Evolutionary conservation across 2,329 filamentous ascomycete genomes (phyloP).

Genomic region (Dactylonectria macrodidyma): DNA sequence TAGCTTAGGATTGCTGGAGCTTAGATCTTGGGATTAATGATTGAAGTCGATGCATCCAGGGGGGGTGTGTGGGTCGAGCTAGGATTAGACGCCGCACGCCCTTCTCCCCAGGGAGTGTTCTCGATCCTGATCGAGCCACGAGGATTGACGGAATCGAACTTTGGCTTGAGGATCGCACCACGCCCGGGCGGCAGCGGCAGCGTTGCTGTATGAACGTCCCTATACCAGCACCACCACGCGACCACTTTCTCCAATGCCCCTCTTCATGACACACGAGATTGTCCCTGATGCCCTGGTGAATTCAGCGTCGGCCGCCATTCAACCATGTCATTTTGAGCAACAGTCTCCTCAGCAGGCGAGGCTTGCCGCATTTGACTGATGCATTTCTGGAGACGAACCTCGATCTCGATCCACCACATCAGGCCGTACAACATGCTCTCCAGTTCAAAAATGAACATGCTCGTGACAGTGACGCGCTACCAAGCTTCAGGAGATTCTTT

Average conservation of each 20-base stretch:
- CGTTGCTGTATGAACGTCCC: conserved; percentile 30
- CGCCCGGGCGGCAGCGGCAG: conserved; percentile 36
- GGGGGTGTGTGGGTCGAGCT: conserved; percentile 36
- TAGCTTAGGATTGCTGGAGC: conserved; percentile 25
- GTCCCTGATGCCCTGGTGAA: conserved; percentile 34
- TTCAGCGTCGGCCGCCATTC: conserved; percentile 28
- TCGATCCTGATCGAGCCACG: conserved; percentile 48
- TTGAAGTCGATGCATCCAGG: conserved; percentile 25
- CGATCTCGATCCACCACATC: conserved; percentile 36
- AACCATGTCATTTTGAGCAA: conserved; percentile 32
- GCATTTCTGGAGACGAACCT: conserved; percentile 20
- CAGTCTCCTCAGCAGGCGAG: conserved; percentile 18
- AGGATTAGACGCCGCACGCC: conserved; percentile 31
- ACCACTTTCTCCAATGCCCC: conserved; percentile 35
- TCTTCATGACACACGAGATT: conserved; percentile 37
- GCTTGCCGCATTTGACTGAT: conserved; percentile 31
- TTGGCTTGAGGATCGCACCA: conserved; percentile 50
- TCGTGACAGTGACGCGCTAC: conserved; percentile 18
- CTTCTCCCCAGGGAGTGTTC: conserved; percentile 43
- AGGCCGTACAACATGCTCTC: conserved; percentile 22
- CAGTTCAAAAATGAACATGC: conserved; percentile 15
- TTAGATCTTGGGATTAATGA: too few relatives aligned
- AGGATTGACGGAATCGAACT: conserved; percentile 48
- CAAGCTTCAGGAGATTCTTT: neutral
- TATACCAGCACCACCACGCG: conserved; percentile 36